Evolutionary conservation across 306 rosid species (phyloP), one percentile per base, ranked within the genome.

Genomic region (Castanea sativa): DNA sequence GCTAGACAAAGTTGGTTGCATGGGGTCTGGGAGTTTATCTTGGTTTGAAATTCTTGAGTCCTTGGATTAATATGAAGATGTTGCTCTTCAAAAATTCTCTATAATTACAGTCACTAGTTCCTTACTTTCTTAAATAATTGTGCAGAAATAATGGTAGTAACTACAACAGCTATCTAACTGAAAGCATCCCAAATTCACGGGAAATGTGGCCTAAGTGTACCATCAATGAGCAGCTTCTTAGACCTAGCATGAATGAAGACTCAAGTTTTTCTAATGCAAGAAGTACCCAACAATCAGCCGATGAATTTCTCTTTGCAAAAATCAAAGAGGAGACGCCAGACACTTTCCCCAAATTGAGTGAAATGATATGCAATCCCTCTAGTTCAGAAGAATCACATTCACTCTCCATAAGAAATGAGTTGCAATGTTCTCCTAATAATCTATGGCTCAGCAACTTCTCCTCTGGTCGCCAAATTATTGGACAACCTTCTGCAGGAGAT

Each of bases 131-230:
- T 13, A 38, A n/a, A 25, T 64, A 19, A 6, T 35, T 64, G 16
- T 78, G 84, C 87, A 83, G 86, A 78, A 79, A 73, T 71, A 79
- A 73, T 67, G 85, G 77, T 61, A 67, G 29, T 76, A 41, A 69
- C 58, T 71, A 49, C 55, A 77, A 71, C 80, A 73, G 73, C 43
- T 80, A 78, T 76, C 45, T 55, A 55, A 79, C 71, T 51, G 88
- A 85, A 43, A 58, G 53, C 85, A 43, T 80, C n/a, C 75, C 79
- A 35, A 73, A 78, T 74, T 83, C 85, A 75, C 85, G 86, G 69
- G 88, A 84, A 59, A 10, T n/a, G 55, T 63, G 49, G 29, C 71
- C 56, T 16, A 82, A 77, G 58, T 63, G 29, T 15, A 9, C 55
- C 72, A 67, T 64, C 32, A 67, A 53, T 43, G 79, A 77, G 18